Base-by-base conservation (phyloP, 164 flowering plant genomes). In the Magnolia sinica region DNA sequence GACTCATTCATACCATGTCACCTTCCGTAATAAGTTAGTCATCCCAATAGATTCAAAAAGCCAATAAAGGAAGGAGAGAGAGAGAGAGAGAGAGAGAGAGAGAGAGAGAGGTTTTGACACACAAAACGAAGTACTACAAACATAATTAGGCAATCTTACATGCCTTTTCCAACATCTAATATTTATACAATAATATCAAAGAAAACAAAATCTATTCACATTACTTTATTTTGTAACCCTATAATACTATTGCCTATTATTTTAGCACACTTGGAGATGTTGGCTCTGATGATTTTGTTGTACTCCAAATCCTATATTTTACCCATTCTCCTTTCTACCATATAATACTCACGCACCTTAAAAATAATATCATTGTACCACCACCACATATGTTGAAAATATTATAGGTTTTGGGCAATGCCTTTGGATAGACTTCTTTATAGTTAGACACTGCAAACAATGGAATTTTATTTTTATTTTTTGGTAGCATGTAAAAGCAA, bases 401-500 rank as follows among this genome's bases (percentile, higher is more conserved):
- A 31, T 7, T 68, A 27, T 7, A 68, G 45, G 45, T 68, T 68
- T 23, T 24, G 14, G 49, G 29, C n/a, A 14, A 29, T 14, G 29
- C 70, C 19, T 68, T 68, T 29, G 19, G 50, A 68, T 68, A 68
- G 11, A 68, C 31, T 68, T 68, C 50, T 68, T 68, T 68, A 68
- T 68, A 8, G n/a, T 68, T 68, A 0, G 71, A 68, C 50, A 31
- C 49, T 5, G 27, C 49, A 31, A 7, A 68, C 71, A 29, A 68
- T 29, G 45, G 45, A 3, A 3, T 37, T 37, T 37, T 37, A 37
- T 37, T 37, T 37, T 24, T 29, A 13, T 19, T 64, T 19, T 64
- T 64, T 11, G 61, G 67, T 64, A 64, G 23, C 67, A 64, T 64
- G 67, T 64, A 64, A 64, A 64, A 64, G 67, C 8, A 2, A 9